Evolutionary conservation across 1,284 basidiomycete species (phyloP).

Genomic region (Ganoderma meredithae): DNA sequence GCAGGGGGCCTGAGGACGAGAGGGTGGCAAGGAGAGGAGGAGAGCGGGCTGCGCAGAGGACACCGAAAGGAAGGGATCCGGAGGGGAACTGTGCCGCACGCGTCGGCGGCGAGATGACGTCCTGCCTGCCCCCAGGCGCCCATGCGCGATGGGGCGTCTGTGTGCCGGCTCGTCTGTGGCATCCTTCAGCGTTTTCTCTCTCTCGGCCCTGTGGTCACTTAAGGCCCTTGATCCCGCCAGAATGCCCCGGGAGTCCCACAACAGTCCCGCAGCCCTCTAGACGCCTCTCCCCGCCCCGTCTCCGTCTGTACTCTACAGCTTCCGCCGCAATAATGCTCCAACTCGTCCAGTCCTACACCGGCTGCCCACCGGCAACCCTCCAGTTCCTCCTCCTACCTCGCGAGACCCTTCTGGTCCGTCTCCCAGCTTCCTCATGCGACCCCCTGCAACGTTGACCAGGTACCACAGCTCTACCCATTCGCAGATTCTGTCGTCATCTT

Average conservation of each 20-base stretch:
- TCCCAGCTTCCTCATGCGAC: constrained; percentile 9
- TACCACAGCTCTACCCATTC: constrained; percentile 69
- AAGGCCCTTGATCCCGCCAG: constrained; percentile 11
- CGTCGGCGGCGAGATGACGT: constrained; percentile 26
- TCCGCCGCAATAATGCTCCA: constrained; percentile 56
- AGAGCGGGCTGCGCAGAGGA: constrained; percentile 10
- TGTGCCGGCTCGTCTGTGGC: background rate
- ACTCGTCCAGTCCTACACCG: constrained; percentile 63
- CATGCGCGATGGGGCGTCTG: background rate
- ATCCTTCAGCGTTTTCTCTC: background rate
- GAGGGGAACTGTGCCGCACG: constrained; percentile 20
- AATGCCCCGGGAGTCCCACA: constrained; percentile 16
- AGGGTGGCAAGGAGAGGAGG: background rate
- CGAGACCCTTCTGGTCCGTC: constrained; percentile 64
- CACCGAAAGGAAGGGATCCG: constrained; percentile 22
- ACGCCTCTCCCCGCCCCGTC: constrained; percentile 5
- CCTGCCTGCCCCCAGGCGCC: constrained; percentile 23
- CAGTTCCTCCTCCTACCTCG: constrained; percentile 63
- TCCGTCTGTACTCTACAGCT: constrained; percentile 16
- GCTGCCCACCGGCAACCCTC: constrained; percentile 62
- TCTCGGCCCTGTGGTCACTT: constrained; percentile 8
- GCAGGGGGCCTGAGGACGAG: constrained; percentile 5
- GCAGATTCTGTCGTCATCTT: constrained; percentile 73
- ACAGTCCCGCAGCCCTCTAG: constrained; percentile 6
- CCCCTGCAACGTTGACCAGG: constrained; percentile 8